Evolutionary conservation across 2,329 filamentous ascomycete genomes (phyloP).

Genomic region (Passalora sequoiae): DNA sequence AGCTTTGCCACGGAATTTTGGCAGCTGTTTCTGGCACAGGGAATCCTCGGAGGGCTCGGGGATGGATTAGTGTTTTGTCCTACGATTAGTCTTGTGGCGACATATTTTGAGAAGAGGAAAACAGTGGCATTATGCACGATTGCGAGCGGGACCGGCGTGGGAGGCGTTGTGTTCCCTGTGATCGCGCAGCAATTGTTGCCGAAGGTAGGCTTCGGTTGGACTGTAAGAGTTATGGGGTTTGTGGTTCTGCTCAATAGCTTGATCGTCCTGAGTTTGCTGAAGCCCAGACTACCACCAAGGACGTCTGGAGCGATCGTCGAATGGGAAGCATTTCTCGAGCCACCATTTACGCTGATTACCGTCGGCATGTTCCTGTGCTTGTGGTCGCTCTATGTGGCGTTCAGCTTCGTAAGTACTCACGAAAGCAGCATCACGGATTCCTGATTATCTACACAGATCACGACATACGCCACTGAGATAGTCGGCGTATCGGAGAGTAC

Average conservation of each 20-base stretch:
- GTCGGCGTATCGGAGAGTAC: no score
- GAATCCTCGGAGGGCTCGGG: background rate
- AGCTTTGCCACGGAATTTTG: slow-evolving; percentile 3
- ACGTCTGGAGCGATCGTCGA: no score
- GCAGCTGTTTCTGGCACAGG: slow-evolving; percentile 6
- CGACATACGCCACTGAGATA: no score
- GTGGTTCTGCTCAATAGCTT: background rate
- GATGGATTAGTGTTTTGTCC: background rate
- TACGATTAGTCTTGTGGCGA: slow-evolving; percentile 31
- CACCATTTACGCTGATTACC: no score
- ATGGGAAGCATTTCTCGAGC: no score
- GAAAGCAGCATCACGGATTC: no score
- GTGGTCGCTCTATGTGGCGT: no score
- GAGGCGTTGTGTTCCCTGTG: slow-evolving; percentile 59
- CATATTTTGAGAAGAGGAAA: slow-evolving; percentile 32
- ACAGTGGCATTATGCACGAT: slow-evolving; percentile 38
- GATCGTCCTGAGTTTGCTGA: no score
- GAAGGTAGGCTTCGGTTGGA: slow-evolving; percentile 59
- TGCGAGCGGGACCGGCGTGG: slow-evolving; percentile 55
- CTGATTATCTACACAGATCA: no score
- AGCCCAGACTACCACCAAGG: no score
- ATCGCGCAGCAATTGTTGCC: slow-evolving; percentile 51
- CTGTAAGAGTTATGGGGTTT: slow-evolving; percentile 48
- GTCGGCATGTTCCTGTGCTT: no score
- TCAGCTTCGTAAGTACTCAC: no score